Base-by-base conservation (phyloP, 495 filamentous ascomycete species). In the Podospora bellae-mahoneyi region DNA sequence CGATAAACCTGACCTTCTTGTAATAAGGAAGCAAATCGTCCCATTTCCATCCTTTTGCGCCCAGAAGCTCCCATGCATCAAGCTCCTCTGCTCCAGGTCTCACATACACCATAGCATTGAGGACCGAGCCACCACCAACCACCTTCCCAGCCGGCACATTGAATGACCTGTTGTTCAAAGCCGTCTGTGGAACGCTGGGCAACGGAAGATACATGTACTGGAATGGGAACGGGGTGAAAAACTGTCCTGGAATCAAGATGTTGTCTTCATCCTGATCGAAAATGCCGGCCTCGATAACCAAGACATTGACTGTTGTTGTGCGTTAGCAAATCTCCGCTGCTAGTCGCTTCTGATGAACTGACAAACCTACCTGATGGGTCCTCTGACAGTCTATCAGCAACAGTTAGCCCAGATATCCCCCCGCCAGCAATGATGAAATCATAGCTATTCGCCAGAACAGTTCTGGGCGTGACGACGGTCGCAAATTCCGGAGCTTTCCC, bases 11-110 rank as follows among this genome's bases (percentile, higher is more conserved):
- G 18, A 82, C 82, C 78, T 85, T 86, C 27, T 77, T 77, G 72
- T 86, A 87, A 70, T 90, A 91, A 2, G 87, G 85, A n/a, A 87
- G 72, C 18, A 91, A 73, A 48, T 72, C 81, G 0, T 84, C 69
- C 85, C 87, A 91, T 66, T 81, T 83, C 88, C 87, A 91, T 16
- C 87, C 86, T 3, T 88, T 90, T 2, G 88, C 88, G 2, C 61
- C 61, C 28, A 89, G 72, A 13, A 70, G 73, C 65, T 82, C 83
- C 88, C 89, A 90, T 5, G 79, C 74, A 65, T 90, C 82, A 65
- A 84, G 88, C 68, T 88, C 83, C n/a, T 74, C 79, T 2, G 64
- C 66, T 5, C 80, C 75, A 2, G 83, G 84, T 32, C 74, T 74
- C 53, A 78, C 66, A 68, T 72, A 80, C 32, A 79, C 75, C 79